These are phyloP conservation scores for Epichloe gansuensis DNA, from an alignment of 2,329 filamentous ascomycete genomes.

Conservation along the genomic window DNA sequence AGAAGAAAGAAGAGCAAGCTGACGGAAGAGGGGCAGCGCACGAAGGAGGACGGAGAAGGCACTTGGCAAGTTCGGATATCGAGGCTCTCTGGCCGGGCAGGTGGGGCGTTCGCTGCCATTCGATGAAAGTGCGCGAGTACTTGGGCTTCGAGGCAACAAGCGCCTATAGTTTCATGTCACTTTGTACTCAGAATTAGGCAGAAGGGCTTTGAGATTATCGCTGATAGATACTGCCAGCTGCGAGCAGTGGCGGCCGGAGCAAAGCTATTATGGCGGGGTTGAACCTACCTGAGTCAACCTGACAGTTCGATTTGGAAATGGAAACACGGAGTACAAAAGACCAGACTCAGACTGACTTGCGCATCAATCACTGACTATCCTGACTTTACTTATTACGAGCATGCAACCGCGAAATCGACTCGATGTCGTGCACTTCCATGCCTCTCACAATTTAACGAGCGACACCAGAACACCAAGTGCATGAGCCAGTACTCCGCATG, in stretches of 20 bases:
- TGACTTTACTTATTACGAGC: too few species aligned
- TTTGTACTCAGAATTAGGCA: not conserved
- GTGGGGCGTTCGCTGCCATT: not conserved
- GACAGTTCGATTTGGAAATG: not conserved
- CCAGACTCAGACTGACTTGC: too few species aligned
- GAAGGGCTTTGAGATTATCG: not conserved
- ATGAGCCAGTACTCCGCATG: not conserved
- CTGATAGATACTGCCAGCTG: conserved; percentile 2
- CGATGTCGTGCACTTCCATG: not conserved
- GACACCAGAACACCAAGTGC: not conserved
- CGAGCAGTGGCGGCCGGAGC: not conserved
- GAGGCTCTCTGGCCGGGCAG: not conserved
- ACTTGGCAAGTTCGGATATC: not conserved
- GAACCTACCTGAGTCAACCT: not conserved
- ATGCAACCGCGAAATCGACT: too few species aligned
- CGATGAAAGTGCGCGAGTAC: not conserved
- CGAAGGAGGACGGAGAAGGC: not conserved
- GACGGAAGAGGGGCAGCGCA: conserved; percentile 2
- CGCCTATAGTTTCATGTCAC: not conserved
- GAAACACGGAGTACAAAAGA: not conserved
- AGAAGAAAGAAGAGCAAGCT: not conserved
- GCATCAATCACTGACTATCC: too few species aligned
- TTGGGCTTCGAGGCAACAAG: not conserved
- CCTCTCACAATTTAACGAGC: not conserved
- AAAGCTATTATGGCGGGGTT: conserved; percentile 1